phyloP scores from a whole-genome alignment of 192 early-diverging fungal species.

The Obelidium mucronatum region DNA sequence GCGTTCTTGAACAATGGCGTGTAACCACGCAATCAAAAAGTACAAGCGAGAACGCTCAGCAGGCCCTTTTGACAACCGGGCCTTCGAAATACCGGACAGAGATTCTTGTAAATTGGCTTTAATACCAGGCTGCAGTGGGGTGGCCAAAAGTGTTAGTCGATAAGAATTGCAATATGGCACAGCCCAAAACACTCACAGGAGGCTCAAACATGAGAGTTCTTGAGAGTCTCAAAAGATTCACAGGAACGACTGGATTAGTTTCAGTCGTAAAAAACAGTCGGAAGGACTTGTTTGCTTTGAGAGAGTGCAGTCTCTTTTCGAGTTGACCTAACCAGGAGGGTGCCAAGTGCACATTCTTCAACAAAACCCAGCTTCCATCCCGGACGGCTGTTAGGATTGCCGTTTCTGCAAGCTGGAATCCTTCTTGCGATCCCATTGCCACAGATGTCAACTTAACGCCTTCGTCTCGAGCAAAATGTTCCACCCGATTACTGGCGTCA shows the following conservation, averaged over 20 bases:
- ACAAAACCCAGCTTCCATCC: constrained; percentile 92
- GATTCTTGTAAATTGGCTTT: constrained; percentile 91
- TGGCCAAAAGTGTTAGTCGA: no score
- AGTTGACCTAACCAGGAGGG: constrained; percentile 92
- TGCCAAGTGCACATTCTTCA: constrained; percentile 99
- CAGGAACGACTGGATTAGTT: constrained; percentile 94
- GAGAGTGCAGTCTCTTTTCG: constrained; percentile 90
- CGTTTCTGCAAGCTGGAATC: constrained; percentile 84
- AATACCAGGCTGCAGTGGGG: no score
- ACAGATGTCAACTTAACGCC: constrained; percentile 75
- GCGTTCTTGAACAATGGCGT: constrained; percentile 94
- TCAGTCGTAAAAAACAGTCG: constrained; percentile 98
- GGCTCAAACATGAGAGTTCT: constrained; percentile 97
- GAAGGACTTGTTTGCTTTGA: constrained; percentile 86
- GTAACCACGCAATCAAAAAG: constrained; percentile 97
- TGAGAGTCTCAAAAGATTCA: constrained; percentile 87
- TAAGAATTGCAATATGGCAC: no score
- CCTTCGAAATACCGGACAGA: constrained; percentile 69
- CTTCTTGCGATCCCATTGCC: constrained; percentile 98
- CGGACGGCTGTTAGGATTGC: constrained; percentile 86
- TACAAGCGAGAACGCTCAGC: constrained; percentile 87
- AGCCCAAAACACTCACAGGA: no score
- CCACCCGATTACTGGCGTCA: constrained; percentile 95
- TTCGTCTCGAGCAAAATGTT: constrained; percentile 80
- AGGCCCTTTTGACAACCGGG: constrained; percentile 70